Percentiles rank a stretch among this genome's conserved stretches.
Conservation (phyloP, 352 stramenopile genomes). For the Phytophthora brassicae region DNA sequence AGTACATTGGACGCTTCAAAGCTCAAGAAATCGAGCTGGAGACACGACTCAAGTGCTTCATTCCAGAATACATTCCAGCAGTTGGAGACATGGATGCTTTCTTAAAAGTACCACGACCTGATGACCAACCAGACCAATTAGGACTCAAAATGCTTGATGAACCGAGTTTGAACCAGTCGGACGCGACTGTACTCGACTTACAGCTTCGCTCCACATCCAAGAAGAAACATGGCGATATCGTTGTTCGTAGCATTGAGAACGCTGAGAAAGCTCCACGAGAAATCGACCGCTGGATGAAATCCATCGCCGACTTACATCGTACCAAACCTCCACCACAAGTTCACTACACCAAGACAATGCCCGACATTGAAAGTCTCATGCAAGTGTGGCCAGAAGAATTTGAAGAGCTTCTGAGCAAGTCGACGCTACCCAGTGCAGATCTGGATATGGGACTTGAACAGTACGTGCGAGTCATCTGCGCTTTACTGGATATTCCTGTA, state of each 20-base stretch:
- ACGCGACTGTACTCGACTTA: conserved; percentile 94
- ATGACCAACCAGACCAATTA: conserved; percentile 87
- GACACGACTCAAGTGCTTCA: conserved; percentile 95
- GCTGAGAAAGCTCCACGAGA: conserved; percentile 91
- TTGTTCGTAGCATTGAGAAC: conserved; percentile 94
- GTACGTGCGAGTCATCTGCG: conserved; percentile 92
- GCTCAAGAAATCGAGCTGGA: conserved; percentile 95
- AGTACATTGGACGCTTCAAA: conserved; percentile 95
- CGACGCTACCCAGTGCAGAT: conserved; percentile 69
- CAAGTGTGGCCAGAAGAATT: conserved; percentile 90
- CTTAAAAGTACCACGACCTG: conserved; percentile 94
- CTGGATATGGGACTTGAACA: conserved; percentile 94
- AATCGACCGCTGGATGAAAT: conserved; percentile 96
- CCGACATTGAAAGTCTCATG: conserved; percentile 95
- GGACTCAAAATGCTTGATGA: conserved; percentile 95
- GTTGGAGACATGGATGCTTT: conserved; percentile 97
- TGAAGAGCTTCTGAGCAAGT: conserved; percentile 77
- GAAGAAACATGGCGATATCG: conserved; percentile 91
- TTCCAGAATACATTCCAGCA: conserved; percentile 96
- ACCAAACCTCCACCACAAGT: conserved; percentile 92
- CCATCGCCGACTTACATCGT: conserved; percentile 93
- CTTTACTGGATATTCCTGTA: conserved; percentile 94
- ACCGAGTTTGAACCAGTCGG: conserved; percentile 89
- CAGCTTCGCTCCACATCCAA: conserved; percentile 94
- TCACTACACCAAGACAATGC: conserved; percentile 93